Conservation (phyloP, 2,329 filamentous ascomycete genomes). For the Tothia fuscella region DNA sequence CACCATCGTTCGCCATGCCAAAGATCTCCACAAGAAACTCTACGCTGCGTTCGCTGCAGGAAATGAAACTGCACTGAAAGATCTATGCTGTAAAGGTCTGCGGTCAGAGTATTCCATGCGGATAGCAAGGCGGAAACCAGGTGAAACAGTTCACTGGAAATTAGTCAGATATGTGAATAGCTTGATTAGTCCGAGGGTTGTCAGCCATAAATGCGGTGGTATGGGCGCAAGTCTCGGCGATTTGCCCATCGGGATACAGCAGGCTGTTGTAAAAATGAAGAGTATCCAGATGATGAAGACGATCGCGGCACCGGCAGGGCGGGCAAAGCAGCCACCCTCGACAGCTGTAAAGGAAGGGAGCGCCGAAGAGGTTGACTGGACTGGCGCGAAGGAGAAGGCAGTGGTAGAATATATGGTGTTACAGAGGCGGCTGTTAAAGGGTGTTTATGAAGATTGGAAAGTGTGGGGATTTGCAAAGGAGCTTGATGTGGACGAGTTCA, state of each 20-base stretch:
- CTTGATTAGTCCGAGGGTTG: neutral
- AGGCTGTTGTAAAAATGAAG: slow-evolving; percentile 2
- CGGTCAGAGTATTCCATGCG: neutral
- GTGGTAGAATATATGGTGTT: slow-evolving; percentile 6
- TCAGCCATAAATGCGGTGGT: neutral
- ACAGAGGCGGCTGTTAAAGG: slow-evolving; percentile 2
- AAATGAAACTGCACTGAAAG: neutral
- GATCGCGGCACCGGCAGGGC: neutral
- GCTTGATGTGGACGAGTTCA: neutral
- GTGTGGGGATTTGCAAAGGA: slow-evolving; percentile 9
- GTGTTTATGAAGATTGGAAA: slow-evolving; percentile 7
- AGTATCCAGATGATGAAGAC: neutral
- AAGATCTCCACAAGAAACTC: slow-evolving; percentile 4
- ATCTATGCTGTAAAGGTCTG: neutral
- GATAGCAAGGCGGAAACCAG: neutral
- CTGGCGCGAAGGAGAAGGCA: slow-evolving; percentile 1
- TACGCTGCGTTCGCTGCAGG: slow-evolving; percentile 3
- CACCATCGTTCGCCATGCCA: slow-evolving; percentile 5
- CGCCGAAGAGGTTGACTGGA: neutral
- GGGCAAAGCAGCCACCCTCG: neutral
- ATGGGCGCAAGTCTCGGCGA: neutral
- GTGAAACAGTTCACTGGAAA: neutral
- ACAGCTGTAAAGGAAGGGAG: neutral
- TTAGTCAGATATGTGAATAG: neutral
- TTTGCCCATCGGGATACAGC: slow-evolving; percentile 1